Base-by-base conservation (phyloP, 257 asterid species). In the Gynochthodes officinalis region DNA sequence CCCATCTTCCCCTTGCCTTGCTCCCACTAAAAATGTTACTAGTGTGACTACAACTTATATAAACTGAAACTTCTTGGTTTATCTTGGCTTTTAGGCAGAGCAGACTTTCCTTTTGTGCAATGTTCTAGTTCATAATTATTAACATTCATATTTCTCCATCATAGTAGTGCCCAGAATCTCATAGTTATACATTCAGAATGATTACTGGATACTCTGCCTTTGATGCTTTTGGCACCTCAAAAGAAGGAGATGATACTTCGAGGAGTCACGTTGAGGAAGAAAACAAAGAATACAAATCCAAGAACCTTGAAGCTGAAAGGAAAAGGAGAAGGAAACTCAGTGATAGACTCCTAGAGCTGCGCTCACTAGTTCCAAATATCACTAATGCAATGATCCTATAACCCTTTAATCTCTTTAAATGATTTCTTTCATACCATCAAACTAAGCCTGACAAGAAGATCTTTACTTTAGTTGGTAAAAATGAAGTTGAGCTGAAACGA, bases 241-340 rank as follows among this genome's bases (percentile, higher is more conserved):
- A 81, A 57, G 83, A 77, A 44, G 68, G 62, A 16, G 70, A 55
- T 4, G 71, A 48, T 11, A 16, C 68, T 15, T 33, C 72, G 4
- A 69, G 71, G 64, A 80, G 58, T 81, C 85, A 28, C 2, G 46
- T 68, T 40, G 82, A 75, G 10, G 86, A 75, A 5, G 83, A 80
- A 0, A 77, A 52, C 18, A 73, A 48, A 25, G 76, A 40, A 39
- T 86, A n/a, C 83, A 93, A 82, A 69, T 93, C 98, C 58, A 90
- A 90, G 89, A 90, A 93, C 75, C 98, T 93, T 18, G 62, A 58
- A 0, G 95, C 97, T 2, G 97, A 93, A 74, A 84, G 96, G 73
- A 82, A 54, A 69, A 77, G 97, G 21, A 95, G 98, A 58, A 83
- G 86, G 84, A 93, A 93, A 74, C 97, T 93, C 71, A 80, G 77